A percentile compares a stretch with the other conserved stretches of the same genome.
These are phyloP conservation scores for Cyberlindnera lachancei DNA, from an alignment of 805 yeast genomes.

Conservation along the genomic window DNA sequence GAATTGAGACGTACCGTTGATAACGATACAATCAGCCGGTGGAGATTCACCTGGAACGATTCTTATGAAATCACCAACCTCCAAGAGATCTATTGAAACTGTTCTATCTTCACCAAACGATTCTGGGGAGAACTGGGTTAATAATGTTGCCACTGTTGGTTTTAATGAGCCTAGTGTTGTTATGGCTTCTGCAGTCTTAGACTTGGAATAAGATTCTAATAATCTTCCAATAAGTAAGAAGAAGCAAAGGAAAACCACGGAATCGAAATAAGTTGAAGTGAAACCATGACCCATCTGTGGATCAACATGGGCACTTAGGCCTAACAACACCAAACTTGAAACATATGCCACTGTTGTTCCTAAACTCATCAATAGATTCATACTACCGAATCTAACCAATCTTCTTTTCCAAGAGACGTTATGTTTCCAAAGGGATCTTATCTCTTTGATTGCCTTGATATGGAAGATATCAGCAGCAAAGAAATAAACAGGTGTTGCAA, in stretches of 20 bases:
- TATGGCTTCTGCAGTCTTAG: constrained; percentile 60
- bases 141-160: constrained; percentile 34
- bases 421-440: constrained; percentile 48
- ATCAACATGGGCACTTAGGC: constrained; percentile 31
- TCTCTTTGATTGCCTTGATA: constrained; percentile 53
- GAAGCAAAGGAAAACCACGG: constrained; percentile 69
- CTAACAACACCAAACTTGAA: constrained; percentile 53
- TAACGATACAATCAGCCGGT: constrained; percentile 47
- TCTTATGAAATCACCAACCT: constrained; percentile 42
- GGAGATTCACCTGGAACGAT: constrained; percentile 53
- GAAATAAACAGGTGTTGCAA: constrained; percentile 69
- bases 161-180: constrained; percentile 45
- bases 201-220: constrained; percentile 59
- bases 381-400: constrained; percentile 65
- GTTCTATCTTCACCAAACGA: constrained; percentile 24
- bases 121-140: constrained; percentile 27
- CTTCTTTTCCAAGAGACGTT: constrained; percentile 49
- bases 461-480: constrained; percentile 72
- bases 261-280: constrained; percentile 67
- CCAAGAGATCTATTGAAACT: constrained; percentile 38
- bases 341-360: constrained; percentile 71
- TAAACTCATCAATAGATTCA: constrained; percentile 64
- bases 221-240: constrained; percentile 65
- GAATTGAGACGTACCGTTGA: constrained; percentile 40
- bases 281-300: constrained; percentile 28